phyloP scores from a whole-genome alignment of 306 rosid genomes.

The Pyrus betulifolia region DNA sequence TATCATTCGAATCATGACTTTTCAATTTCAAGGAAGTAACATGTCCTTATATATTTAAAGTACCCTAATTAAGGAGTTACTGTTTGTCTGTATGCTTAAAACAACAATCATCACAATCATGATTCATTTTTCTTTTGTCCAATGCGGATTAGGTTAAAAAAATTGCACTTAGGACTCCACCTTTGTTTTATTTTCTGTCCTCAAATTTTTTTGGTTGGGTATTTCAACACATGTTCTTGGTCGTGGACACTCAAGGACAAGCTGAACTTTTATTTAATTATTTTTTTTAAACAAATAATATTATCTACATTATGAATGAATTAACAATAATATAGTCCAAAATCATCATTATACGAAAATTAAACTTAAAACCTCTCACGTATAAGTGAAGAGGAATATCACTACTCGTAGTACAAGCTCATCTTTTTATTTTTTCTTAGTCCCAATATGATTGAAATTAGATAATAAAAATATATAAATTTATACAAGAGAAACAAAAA shows the following conservation, averaged over 20 bases:
- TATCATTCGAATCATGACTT: too few species aligned
- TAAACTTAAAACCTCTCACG: accelerated
- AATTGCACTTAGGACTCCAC: neutral
- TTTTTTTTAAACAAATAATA: neutral
- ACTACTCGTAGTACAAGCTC: too few species aligned
- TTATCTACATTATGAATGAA: too few species aligned
- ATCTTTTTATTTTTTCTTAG: neutral
- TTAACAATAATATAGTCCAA: accelerated
- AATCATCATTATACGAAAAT: accelerated
- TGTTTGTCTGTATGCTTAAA: too few species aligned
- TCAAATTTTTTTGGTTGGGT: neutral
- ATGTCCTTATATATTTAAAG: too few species aligned
- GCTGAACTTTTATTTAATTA: neutral
- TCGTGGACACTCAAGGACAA: neutral
- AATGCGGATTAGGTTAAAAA: neutral
- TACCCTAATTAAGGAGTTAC: too few species aligned
- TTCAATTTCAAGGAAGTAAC: too few species aligned
- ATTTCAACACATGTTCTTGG: neutral
- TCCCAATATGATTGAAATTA: neutral
- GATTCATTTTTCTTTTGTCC: neutral
- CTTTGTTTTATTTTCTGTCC: neutral
- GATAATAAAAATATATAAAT: neutral
- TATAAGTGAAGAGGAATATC: too few species aligned
- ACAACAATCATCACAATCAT: neutral
- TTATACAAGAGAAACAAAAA: neutral